Conservation (phyloP, 768 basidiomycete species). For the Leccinum variicolor region DNA sequence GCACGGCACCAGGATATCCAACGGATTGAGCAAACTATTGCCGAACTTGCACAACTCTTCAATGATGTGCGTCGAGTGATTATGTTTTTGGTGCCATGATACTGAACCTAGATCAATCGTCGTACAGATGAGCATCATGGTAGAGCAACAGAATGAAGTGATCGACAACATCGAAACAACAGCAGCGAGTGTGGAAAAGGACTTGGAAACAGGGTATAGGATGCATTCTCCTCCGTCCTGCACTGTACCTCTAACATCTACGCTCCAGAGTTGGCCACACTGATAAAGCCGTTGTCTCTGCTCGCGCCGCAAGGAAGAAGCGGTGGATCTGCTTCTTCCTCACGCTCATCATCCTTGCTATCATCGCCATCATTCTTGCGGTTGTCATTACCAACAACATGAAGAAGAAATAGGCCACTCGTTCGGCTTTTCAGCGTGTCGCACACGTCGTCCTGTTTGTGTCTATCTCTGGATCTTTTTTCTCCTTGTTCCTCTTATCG, state of each 20-base stretch:
- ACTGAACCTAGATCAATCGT: conserved; percentile 4
- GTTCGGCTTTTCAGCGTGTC: not conserved
- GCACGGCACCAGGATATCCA: conserved; percentile 94
- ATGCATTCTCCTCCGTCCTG: not conserved
- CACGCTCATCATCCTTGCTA: conserved; percentile 58
- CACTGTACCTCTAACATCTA: not conserved
- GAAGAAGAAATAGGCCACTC: conserved; percentile 30
- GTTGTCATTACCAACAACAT: conserved; percentile 50
- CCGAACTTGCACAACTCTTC: conserved; percentile 92
- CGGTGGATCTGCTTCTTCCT: conserved; percentile 96
- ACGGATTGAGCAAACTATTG: conserved; percentile 90
- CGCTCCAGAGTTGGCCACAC: conserved; percentile 69
- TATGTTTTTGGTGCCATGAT: not conserved
- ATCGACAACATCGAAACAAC: conserved; percentile 80
- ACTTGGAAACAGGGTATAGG: conserved; percentile 80
- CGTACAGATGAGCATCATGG: conserved; percentile 84
- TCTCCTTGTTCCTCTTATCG: not conserved
- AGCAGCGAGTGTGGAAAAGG: conserved; percentile 71
- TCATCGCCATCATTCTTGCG: conserved; percentile 61
- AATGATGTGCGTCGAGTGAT: conserved; percentile 65
- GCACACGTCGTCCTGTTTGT: not conserved
- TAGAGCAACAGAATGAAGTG: conserved; percentile 91
- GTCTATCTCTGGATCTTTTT: not conserved
- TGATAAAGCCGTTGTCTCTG: conserved; percentile 81
- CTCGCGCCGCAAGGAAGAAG: conserved; percentile 88